These are phyloP conservation scores for Fistulifera pelliculosa DNA, from an alignment of 108 stramenopile genomes.

Conservation along the genomic window DNA sequence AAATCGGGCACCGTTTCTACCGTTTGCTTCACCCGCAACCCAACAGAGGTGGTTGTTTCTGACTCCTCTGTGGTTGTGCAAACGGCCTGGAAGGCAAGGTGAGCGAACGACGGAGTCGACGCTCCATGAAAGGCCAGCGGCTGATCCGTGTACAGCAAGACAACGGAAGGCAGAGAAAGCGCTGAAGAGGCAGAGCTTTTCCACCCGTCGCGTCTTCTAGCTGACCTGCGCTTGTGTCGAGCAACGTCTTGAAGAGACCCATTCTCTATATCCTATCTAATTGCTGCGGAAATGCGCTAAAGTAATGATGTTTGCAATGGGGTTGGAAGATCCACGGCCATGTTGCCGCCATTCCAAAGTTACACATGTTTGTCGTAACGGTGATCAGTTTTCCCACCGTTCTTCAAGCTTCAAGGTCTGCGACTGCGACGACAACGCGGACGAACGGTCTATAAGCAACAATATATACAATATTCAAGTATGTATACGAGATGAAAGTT, in stretches of 20 bases:
- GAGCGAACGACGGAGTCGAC: slow-evolving; percentile 7
- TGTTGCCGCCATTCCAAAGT: too few relatives aligned
- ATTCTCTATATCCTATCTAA: slow-evolving; percentile 6
- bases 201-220: not conserved
- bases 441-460: too few relatives aligned
- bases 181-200: slow-evolving; percentile 4
- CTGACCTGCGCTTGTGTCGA: slow-evolving; percentile 6
- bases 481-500: too few relatives aligned
- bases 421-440: too few relatives aligned
- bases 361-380: too few relatives aligned
- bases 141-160: slow-evolving; percentile 30
- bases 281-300: not conserved
- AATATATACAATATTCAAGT: too few relatives aligned
- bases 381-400: too few relatives aligned
- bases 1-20: slow-evolving; percentile 32
- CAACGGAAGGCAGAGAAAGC: slow-evolving; percentile 27
- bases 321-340: too few relatives aligned
- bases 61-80: slow-evolving; percentile 20
- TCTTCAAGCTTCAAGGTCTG: too few relatives aligned
- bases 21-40: too few relatives aligned
- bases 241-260: slow-evolving; percentile 32
- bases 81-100: slow-evolving; percentile 58
- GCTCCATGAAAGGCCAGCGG: slow-evolving; percentile 16
- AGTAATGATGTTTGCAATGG: too few relatives aligned
- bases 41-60: slow-evolving; percentile 17